phyloP scores from a whole-genome alignment of 768 basidiomycete genomes.

The Phylloporus sp. region DNA sequence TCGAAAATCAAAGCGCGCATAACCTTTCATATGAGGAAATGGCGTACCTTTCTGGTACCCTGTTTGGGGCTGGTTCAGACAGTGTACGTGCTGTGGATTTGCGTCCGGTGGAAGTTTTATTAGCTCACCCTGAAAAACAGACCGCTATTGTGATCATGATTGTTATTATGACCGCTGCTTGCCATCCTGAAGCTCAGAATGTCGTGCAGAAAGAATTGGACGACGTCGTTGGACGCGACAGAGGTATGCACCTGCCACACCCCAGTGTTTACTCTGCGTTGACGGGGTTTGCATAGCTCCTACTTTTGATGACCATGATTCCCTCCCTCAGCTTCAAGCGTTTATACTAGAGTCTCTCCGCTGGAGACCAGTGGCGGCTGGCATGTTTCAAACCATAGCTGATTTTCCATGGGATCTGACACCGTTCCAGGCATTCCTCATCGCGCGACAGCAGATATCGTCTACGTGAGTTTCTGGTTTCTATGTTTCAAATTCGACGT shows the following conservation, averaged over 20 bases:
- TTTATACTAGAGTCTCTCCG: slow-evolving; percentile 39
- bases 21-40: slow-evolving; percentile 53
- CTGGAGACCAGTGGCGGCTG: slow-evolving; percentile 39
- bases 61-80: slow-evolving; percentile 65
- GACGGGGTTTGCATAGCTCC: slow-evolving; percentile 27
- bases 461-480: slow-evolving; percentile 43
- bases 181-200: slow-evolving; percentile 47
- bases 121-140: slow-evolving; percentile 9
- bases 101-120: background rate
- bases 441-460: slow-evolving; percentile 56
- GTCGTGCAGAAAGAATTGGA: slow-evolving; percentile 54
- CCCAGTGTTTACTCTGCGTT: background rate
- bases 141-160: slow-evolving; percentile 57
- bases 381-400: slow-evolving; percentile 8
- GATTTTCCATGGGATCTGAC: background rate
- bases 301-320: slow-evolving; percentile 35
- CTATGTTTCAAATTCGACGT: background rate
- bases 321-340: slow-evolving; percentile 36
- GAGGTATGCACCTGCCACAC: slow-evolving; percentile 13
- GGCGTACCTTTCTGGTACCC: slow-evolving; percentile 57
- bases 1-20: slow-evolving; percentile 50
- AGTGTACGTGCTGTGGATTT: slow-evolving; percentile 35
- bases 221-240: slow-evolving; percentile 42
- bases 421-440: slow-evolving; percentile 50
- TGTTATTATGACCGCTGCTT: slow-evolving; percentile 52